Conservation (phyloP, 495 filamentous ascomycete species). For the Elasticomyces elasticus region DNA sequence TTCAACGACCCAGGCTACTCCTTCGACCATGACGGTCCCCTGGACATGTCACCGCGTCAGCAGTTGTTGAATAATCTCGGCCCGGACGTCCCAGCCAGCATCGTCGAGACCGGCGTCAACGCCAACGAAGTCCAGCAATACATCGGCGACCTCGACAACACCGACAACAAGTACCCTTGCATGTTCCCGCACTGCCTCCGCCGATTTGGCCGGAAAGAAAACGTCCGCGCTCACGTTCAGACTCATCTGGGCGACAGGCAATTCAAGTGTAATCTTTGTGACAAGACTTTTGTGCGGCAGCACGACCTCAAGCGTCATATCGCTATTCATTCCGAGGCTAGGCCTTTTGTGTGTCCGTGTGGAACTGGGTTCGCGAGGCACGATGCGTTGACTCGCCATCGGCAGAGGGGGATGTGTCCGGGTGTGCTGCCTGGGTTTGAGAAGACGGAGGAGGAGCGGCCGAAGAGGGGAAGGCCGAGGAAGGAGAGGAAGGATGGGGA, state of each 20-base stretch:
- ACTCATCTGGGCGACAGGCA: constrained; percentile 94
- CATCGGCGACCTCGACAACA: constrained; percentile 68
- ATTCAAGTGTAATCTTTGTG: constrained; percentile 77
- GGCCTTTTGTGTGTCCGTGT: constrained; percentile 84
- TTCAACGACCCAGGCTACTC: constrained; percentile 26
- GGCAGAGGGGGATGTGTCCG: constrained; percentile 88
- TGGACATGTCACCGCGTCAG: constrained; percentile 22
- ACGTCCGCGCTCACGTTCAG: constrained; percentile 95
- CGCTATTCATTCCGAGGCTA: constrained; percentile 89
- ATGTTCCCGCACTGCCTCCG: constrained; percentile 73
- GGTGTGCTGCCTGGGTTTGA: constrained; percentile 55
- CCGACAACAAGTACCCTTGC: constrained; percentile 77
- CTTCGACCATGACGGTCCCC: constrained; percentile 40
- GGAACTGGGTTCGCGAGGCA: constrained; percentile 85
- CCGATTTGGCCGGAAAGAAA: constrained; percentile 85
- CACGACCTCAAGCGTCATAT: constrained; percentile 95
- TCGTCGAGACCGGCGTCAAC: constrained; percentile 66
- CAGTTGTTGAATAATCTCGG: constrained; percentile 20
- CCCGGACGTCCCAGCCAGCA: constrained; percentile 28
- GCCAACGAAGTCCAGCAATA: constrained; percentile 75
- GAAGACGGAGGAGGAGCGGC: constrained; percentile 25
- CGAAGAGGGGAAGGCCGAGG: constrained; percentile 34
- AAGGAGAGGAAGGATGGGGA: constrained; percentile 34
- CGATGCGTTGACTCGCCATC: constrained; percentile 86
- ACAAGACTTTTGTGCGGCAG: constrained; percentile 89